These are phyloP conservation scores for Neofusicoccum parvum DNA, from an alignment of 2,329 filamentous ascomycete genomes.

Conservation along the genomic window DNA sequence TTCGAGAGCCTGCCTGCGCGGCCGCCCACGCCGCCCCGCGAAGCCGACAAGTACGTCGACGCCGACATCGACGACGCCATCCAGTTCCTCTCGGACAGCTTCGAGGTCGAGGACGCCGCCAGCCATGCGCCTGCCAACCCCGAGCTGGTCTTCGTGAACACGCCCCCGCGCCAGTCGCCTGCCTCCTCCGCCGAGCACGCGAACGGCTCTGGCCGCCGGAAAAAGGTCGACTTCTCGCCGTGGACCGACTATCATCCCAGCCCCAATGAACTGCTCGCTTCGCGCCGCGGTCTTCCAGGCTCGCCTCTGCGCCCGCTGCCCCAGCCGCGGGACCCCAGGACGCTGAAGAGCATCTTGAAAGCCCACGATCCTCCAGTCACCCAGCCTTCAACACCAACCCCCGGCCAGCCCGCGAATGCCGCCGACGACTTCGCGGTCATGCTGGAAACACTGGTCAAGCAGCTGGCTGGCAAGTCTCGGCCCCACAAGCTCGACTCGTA, in stretches of 20 bases:
- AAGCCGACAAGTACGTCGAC: conserved; percentile 39
- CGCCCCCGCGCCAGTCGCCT: conserved; percentile 46
- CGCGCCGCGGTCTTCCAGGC: conserved; percentile 23
- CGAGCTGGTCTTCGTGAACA: conserved; percentile 30
- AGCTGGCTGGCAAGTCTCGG: conserved; percentile 74
- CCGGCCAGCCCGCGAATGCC: conserved; percentile 45
- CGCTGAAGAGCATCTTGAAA: conserved; percentile 82
- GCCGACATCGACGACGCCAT: conserved; percentile 46
- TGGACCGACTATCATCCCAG: conserved; percentile 57
- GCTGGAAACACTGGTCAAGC: conserved; percentile 80
- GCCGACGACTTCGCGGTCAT: conserved; percentile 71
- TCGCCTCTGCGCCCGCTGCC: conserved; percentile 51
- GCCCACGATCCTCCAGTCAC: conserved; percentile 49
- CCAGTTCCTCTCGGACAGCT: conserved; percentile 46
- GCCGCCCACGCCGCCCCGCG: conserved; percentile 60
- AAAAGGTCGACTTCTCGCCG: conserved; percentile 66
- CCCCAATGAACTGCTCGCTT: conserved; percentile 32
- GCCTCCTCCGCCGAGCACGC: conserved; percentile 44
- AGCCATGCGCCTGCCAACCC: conserved; percentile 21
- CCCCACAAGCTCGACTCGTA: conserved; percentile 83
- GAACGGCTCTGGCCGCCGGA: conserved; percentile 46
- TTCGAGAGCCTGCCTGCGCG: conserved; percentile 53
- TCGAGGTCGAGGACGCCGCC: conserved; percentile 37
- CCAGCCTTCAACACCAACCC: neutral
- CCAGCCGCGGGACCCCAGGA: conserved; percentile 55